Conservation (phyloP, 768 basidiomycete species). For the Albatrellus ellisii region DNA sequence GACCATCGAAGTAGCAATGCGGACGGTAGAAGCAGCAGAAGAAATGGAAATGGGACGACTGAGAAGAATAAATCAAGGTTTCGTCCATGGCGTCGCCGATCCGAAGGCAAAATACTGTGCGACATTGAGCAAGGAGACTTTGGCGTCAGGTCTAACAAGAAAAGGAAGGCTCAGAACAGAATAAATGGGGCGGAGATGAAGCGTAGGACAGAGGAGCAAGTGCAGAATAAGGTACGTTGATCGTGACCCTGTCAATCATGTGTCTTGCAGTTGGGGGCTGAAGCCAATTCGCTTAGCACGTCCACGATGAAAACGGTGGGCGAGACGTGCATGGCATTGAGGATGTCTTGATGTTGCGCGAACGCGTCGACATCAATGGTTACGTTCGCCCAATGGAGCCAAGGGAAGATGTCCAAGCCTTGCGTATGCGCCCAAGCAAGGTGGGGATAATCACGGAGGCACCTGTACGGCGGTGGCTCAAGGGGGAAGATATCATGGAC, state of each 20-base stretch:
- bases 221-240: neutral
- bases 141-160: too few species aligned
- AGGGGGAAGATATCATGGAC: conserved; percentile 53
- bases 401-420: conserved; percentile 34
- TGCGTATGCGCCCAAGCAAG: conserved; percentile 38
- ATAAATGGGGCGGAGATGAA: neutral
- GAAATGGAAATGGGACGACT: conserved; percentile 17
- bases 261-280: neutral
- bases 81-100: neutral
- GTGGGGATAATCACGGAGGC: conserved; percentile 67
- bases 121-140: neutral
- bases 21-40: too few species aligned
- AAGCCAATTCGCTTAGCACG: too few species aligned
- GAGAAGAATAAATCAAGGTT: conserved; percentile 1
- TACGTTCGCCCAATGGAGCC: conserved; percentile 51
- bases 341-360: conserved; percentile 44
- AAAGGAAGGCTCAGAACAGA: conserved; percentile 1
- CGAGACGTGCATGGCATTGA: conserved; percentile 14
- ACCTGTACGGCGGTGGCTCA: conserved; percentile 52
- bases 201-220: neutral
- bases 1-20: too few species aligned
- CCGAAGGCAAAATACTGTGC: neutral
- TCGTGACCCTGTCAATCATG: neutral
- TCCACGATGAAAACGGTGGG: too few species aligned
- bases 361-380: conserved; percentile 57